phyloP scores from a whole-genome alignment of 2,329 filamentous ascomycete genomes.

The Lecanicillium sp. region DNA sequence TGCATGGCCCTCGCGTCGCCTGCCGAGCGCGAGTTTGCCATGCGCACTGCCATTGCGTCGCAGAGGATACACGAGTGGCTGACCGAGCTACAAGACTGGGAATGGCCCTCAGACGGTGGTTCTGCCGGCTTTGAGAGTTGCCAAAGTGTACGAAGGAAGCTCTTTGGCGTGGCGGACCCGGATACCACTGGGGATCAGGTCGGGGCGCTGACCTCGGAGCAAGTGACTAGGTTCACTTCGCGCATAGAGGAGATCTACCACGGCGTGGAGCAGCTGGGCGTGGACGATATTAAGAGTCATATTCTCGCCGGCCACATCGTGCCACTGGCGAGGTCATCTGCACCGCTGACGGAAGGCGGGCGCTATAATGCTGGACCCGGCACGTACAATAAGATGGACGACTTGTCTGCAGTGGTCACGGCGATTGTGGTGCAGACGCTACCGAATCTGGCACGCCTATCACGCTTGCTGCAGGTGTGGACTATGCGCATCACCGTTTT shows the following conservation, averaged over 20 bases:
- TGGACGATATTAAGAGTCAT: slow-evolving; percentile 85
- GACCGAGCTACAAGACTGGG: slow-evolving; percentile 57
- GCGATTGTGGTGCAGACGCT: slow-evolving; percentile 85
- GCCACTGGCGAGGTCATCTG: slow-evolving; percentile 33
- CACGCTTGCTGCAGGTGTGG: slow-evolving; percentile 70
- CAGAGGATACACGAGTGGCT: slow-evolving; percentile 68
- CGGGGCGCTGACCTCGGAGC: slow-evolving; percentile 60
- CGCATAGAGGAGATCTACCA: slow-evolving; percentile 67
- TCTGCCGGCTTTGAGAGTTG: slow-evolving; percentile 48
- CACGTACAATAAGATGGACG: slow-evolving; percentile 68
- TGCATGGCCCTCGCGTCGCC: slow-evolving; percentile 57
- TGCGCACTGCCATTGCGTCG: slow-evolving; percentile 62
- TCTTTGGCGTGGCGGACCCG: slow-evolving; percentile 16
- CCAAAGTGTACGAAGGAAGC: slow-evolving; percentile 28
- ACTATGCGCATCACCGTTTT: slow-evolving; percentile 67
- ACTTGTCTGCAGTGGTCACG: slow-evolving; percentile 83
- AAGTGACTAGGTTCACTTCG: slow-evolving; percentile 61
- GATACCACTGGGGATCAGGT: slow-evolving; percentile 38
- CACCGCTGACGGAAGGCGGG: slow-evolving; percentile 24
- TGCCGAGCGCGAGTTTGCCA: slow-evolving; percentile 63
- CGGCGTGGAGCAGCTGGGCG: slow-evolving; percentile 60
- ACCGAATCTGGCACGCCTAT: slow-evolving; percentile 69
- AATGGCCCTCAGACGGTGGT: slow-evolving; percentile 43
- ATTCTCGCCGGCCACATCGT: slow-evolving; percentile 75
- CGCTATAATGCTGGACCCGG: slow-evolving; percentile 33